These are phyloP conservation scores for Syzygium aromaticum DNA, from an alignment of 345 rosid genomes.

Conservation along the genomic window DNA sequence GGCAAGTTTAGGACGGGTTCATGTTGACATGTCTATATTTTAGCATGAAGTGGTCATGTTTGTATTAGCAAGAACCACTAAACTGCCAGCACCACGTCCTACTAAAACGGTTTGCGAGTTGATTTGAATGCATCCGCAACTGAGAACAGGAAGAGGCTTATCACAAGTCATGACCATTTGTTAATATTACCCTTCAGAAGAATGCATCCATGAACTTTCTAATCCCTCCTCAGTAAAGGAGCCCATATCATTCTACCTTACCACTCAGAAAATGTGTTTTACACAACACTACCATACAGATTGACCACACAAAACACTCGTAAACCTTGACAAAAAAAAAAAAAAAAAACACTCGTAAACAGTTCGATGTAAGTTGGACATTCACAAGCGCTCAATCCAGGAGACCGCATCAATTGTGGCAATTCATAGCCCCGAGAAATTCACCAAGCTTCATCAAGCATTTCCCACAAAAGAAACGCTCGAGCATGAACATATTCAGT, in stretches of 20 bases:
- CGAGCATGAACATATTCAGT: not conserved
- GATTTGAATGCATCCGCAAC: not conserved
- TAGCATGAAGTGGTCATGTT: not conserved
- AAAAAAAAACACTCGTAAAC: not conserved
- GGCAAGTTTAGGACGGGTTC: not conserved
- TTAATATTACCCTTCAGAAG: not conserved
- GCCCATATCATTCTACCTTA: not conserved
- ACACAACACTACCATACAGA: not conserved
- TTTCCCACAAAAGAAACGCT: not conserved
- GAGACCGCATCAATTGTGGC: not conserved
- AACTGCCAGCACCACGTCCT: not conserved
- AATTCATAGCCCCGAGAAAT: not conserved
- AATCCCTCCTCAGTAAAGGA: not conserved
- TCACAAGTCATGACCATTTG: not conserved
- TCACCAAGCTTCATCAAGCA: not conserved
- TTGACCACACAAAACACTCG: not conserved
- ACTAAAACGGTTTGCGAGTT: not conserved
- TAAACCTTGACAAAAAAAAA: too few species aligned
- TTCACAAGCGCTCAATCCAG: not conserved
- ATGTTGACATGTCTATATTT: not conserved
- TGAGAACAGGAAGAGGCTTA: not conserved
- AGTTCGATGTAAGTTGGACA: not conserved
- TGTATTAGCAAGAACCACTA: not conserved
- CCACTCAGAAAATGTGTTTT: not conserved
- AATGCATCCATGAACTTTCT: not conserved